Conservation (phyloP, 202 grass and related monocot genomes). For the Brachypodium distachyon region DNA sequence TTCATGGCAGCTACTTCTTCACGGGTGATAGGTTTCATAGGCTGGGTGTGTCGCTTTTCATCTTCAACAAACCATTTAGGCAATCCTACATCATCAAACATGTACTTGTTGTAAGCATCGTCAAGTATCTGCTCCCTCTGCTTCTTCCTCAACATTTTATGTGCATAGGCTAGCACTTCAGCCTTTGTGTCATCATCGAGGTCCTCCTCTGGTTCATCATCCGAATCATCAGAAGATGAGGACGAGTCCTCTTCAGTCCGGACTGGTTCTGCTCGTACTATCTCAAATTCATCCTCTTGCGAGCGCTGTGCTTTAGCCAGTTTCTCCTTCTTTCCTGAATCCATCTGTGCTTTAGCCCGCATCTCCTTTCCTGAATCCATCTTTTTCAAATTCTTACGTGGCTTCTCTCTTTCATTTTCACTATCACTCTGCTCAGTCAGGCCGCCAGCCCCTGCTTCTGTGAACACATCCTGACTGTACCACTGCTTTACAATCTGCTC, state of each 20-base stretch:
- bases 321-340: slow-evolving; percentile 27
- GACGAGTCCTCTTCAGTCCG: slow-evolving; percentile 49
- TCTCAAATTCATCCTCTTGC: slow-evolving; percentile 66
- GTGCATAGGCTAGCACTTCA: slow-evolving; percentile 88
- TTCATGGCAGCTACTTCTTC: slow-evolving; percentile 88
- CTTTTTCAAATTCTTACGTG: slow-evolving; percentile 27
- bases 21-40: slow-evolving; percentile 65
- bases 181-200: slow-evolving; percentile 59
- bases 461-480: slow-evolving; percentile 83
- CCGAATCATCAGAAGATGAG: slow-evolving; percentile 71
- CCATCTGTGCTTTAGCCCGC: slow-evolving; percentile 3
- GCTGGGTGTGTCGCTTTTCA: slow-evolving; percentile 61
- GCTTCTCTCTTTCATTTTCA: slow-evolving; percentile 54
- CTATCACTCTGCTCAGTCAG: slow-evolving; percentile 45
- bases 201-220: slow-evolving; percentile 50
- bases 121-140: slow-evolving; percentile 93
- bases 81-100: slow-evolving; percentile 79
- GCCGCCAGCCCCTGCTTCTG: slow-evolving; percentile 26
- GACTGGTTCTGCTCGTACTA: slow-evolving; percentile 69
- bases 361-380: slow-evolving; percentile 14
- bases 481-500: slow-evolving; percentile 69
- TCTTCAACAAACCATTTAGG: slow-evolving; percentile 87
- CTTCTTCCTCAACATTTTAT: slow-evolving; percentile 98
- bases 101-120: slow-evolving; percentile 84
- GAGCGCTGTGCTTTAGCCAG: slow-evolving; percentile 1